These are phyloP conservation scores for Boletus rubroflammeus DNA, from an alignment of 768 basidiomycete species.

Conservation along the genomic window DNA sequence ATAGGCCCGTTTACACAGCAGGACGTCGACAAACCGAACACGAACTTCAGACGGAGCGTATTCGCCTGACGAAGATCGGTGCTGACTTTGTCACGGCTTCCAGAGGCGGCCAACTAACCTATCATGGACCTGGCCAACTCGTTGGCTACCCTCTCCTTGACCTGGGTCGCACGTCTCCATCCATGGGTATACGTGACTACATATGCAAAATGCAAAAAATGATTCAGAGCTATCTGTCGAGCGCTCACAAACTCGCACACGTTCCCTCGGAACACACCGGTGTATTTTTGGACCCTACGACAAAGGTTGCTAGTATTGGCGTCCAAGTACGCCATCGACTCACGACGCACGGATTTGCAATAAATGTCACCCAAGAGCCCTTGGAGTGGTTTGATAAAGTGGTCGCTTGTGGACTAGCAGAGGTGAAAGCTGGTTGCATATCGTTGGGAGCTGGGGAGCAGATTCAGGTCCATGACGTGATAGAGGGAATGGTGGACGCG, in stretches of 20 bases:
- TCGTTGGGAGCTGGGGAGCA: slow-evolving; percentile 40
- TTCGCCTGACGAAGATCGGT: slow-evolving; percentile 68
- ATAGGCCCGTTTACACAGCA: slow-evolving; percentile 90
- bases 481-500: slow-evolving; percentile 45
- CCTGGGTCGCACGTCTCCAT: slow-evolving; percentile 72
- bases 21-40: slow-evolving; percentile 81
- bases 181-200: slow-evolving; percentile 73
- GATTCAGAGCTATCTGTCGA: slow-evolving; percentile 58
- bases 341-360: slow-evolving; percentile 91
- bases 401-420: slow-evolving; percentile 86
- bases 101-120: slow-evolving; percentile 92
- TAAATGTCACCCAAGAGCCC: slow-evolving; percentile 85
- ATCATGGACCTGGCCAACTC: slow-evolving; percentile 96
- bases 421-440: slow-evolving; percentile 76
- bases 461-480: slow-evolving; percentile 47
- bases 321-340: slow-evolving; percentile 94
- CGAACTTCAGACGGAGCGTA: slow-evolving; percentile 54
- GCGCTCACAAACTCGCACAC: slow-evolving; percentile 55
- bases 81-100: slow-evolving; percentile 83
- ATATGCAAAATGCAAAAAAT: slow-evolving; percentile 78
- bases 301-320: slow-evolving; percentile 93
- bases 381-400: slow-evolving; percentile 81
- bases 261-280: slow-evolving; percentile 80
- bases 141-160: slow-evolving; percentile 95
- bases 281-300: slow-evolving; percentile 74